A percentile compares a stretch with the other conserved stretches of the same genome.
These are phyloP conservation scores for Pseudofabraea citricarpa DNA, from an alignment of 2,329 filamentous ascomycete genomes.

Conservation along the genomic window DNA sequence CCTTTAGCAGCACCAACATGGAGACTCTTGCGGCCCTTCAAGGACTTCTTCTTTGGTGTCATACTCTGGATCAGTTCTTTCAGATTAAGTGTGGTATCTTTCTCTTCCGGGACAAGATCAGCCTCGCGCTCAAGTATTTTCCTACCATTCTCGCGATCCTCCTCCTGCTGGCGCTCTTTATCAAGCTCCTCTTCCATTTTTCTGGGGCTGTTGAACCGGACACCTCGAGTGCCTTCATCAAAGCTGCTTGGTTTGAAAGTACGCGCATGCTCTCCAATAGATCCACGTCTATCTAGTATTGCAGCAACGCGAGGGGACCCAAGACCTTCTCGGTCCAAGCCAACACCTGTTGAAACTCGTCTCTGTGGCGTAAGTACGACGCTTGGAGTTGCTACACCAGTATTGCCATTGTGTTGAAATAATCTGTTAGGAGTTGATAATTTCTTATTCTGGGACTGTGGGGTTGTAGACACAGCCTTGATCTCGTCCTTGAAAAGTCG, in stretches of 20 bases:
- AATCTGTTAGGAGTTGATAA: slow-evolving; percentile 35
- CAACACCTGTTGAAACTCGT: slow-evolving; percentile 61
- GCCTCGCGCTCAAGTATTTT: slow-evolving; percentile 49
- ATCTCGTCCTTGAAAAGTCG: slow-evolving; percentile 37
- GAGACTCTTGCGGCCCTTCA: slow-evolving; percentile 69
- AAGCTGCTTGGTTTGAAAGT: slow-evolving; percentile 53
- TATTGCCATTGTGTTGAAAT: slow-evolving; percentile 49
- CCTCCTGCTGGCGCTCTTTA: slow-evolving; percentile 54
- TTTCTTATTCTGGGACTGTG: slow-evolving; percentile 29
- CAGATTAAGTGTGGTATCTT: slow-evolving; percentile 61
- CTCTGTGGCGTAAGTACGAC: slow-evolving; percentile 58
- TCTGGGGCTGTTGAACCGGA: slow-evolving; percentile 63
- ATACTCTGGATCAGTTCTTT: slow-evolving; percentile 75
- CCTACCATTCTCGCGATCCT: slow-evolving; percentile 55
- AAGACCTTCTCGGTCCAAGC: slow-evolving; percentile 64
- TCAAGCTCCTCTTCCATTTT: slow-evolving; percentile 60
- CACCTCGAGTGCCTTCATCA: slow-evolving; percentile 34
- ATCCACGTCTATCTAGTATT: slow-evolving; percentile 65
- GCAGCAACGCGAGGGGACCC: slow-evolving; percentile 72
- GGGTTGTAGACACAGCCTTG: slow-evolving; percentile 25
- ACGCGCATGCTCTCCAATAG: slow-evolving; percentile 62
- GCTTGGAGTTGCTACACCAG: slow-evolving; percentile 55
- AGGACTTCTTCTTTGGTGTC: slow-evolving; percentile 66
- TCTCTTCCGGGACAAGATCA: slow-evolving; percentile 45
- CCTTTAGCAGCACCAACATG: slow-evolving; percentile 71